Evolutionary conservation across 768 basidiomycete species (phyloP).

Genomic region (Suillus brevipes): DNA sequence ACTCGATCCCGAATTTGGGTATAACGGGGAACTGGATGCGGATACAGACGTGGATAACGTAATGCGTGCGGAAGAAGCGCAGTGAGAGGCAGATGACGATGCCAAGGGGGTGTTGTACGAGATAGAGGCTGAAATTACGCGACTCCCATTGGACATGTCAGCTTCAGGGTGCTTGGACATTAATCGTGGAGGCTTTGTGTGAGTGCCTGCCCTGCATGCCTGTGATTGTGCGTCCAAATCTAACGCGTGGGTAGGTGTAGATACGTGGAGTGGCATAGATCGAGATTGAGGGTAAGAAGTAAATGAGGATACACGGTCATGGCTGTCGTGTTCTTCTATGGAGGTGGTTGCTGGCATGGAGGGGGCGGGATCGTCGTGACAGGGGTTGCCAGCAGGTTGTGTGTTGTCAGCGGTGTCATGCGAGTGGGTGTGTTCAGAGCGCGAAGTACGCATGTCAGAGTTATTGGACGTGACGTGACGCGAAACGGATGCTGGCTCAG

Average conservation of each 20-base stretch:
- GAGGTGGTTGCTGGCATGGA: not conserved
- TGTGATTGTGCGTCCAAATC: constrained; percentile 14
- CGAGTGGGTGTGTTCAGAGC: not conserved
- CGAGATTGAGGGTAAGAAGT: not conserved
- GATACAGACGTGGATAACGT: constrained; percentile 14
- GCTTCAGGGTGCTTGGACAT: constrained; percentile 21
- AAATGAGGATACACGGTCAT: not conserved
- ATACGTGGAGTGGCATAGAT: not conserved
- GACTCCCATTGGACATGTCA: constrained; percentile 11
- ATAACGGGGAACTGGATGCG: constrained; percentile 2
- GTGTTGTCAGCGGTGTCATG: not conserved
- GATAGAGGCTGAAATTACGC: constrained; percentile 9
- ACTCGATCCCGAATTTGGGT: not conserved
- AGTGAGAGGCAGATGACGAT: not conserved
- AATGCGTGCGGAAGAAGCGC: not conserved
- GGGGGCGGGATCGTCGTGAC: not conserved
- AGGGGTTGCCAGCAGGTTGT: not conserved
- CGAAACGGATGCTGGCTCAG: constrained; percentile 1
- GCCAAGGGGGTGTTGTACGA: not conserved
- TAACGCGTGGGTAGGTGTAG: constrained; percentile 4
- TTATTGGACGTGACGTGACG: not conserved
- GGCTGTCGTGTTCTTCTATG: not conserved
- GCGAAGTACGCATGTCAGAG: not conserved
- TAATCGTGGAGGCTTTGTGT: constrained; percentile 19
- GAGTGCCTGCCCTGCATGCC: constrained; percentile 8